Conservation (phyloP, 2,329 filamentous ascomycete genomes). For the Cordyceps militaris region DNA sequence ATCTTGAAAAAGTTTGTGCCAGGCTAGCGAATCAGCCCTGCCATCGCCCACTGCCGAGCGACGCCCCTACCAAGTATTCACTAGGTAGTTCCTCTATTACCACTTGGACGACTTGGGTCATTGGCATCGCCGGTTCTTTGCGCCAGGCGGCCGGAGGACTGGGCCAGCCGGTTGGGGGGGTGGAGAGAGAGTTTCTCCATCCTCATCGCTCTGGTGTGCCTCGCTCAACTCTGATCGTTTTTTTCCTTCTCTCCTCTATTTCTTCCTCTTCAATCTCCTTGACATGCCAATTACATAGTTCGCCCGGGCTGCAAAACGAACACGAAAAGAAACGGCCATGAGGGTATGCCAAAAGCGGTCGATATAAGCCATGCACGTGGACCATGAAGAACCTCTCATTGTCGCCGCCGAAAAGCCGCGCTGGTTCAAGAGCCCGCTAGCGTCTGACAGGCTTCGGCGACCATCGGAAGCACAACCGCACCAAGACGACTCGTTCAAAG, state of each 20-base stretch:
- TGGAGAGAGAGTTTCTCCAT: not conserved
- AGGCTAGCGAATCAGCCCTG: not conserved
- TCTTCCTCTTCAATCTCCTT: not conserved
- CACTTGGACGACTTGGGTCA: not conserved
- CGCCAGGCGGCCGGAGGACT: no score
- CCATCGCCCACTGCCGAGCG: not conserved
- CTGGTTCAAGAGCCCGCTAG: conserved; percentile 10
- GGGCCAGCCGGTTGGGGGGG: no score
- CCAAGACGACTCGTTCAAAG: not conserved
- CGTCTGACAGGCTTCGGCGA: not conserved
- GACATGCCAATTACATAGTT: no score
- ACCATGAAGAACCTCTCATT: conserved; percentile 7
- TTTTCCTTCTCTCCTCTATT: not conserved
- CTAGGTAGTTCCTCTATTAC: not conserved
- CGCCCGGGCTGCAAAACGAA: not conserved
- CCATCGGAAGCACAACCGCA: not conserved
- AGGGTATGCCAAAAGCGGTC: not conserved
- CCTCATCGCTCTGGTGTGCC: not conserved
- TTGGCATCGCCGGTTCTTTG: not conserved
- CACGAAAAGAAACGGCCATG: not conserved
- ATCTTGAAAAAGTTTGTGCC: not conserved
- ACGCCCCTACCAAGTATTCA: not conserved
- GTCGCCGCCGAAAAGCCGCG: conserved; percentile 6
- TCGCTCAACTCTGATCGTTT: not conserved
- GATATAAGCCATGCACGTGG: not conserved